These are phyloP conservation scores for Pascua sp. DNA, from an alignment of 1,284 basidiomycete genomes.

Conservation along the genomic window DNA sequence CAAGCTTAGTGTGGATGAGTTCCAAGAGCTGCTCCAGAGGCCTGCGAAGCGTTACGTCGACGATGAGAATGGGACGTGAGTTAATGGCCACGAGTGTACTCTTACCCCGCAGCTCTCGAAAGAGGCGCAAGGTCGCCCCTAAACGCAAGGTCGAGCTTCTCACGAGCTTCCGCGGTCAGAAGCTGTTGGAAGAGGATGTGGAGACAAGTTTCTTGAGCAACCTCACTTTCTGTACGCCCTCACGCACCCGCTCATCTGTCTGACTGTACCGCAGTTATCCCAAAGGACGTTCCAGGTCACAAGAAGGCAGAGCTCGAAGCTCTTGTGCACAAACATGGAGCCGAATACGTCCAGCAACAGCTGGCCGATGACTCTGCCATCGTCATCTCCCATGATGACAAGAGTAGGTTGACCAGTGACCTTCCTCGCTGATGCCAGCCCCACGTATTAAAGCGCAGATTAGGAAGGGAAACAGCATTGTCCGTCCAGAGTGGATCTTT, in stretches of 20 bases:
- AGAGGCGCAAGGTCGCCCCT: constrained; percentile 27
- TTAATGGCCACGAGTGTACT: neutral
- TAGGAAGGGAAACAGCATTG: constrained; percentile 58
- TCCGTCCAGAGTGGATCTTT: constrained; percentile 73
- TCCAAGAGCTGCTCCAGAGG: constrained; percentile 31
- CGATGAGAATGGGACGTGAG: constrained; percentile 38
- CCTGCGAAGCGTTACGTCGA: constrained; percentile 41
- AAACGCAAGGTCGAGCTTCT: constrained; percentile 58
- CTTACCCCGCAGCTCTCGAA: constrained; percentile 13
- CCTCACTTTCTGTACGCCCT: constrained; percentile 74
- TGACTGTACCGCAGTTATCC: constrained; percentile 53
- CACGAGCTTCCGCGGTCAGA: constrained; percentile 62
- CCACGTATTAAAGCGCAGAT: constrained; percentile 54
- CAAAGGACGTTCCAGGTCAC: constrained; percentile 56
- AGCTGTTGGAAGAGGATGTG: constrained; percentile 59
- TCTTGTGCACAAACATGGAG: constrained; percentile 69
- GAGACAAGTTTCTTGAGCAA: constrained; percentile 66
- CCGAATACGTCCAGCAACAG: constrained; percentile 61
- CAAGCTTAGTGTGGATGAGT: constrained; percentile 43
- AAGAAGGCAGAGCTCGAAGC: constrained; percentile 43
- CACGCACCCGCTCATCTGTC: constrained; percentile 5
- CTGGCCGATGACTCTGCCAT: constrained; percentile 51
- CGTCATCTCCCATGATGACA: constrained; percentile 51
- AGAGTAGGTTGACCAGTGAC: constrained; percentile 26
- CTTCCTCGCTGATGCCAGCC: constrained; percentile 19